These are phyloP conservation scores for Bipolaris victoriae DNA, from an alignment of 2,329 filamentous ascomycete genomes.

Conservation along the genomic window DNA sequence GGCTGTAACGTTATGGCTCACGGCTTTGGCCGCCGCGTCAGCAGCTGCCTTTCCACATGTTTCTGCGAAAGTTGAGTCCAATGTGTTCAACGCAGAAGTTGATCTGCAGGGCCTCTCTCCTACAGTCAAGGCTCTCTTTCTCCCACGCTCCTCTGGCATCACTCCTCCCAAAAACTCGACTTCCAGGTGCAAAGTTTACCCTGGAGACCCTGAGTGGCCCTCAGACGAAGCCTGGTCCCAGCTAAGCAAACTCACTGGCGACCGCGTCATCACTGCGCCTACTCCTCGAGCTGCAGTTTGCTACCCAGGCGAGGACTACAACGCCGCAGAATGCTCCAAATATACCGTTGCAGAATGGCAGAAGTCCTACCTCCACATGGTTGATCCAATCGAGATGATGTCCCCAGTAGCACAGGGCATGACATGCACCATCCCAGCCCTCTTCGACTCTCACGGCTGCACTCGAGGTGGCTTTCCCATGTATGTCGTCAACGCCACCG, in stretches of 20 bases:
- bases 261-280: slow-evolving; percentile 35
- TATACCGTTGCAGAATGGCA: slow-evolving; percentile 40
- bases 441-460: slow-evolving; percentile 46
- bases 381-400: slow-evolving; percentile 48
- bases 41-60: slow-evolving; percentile 30
- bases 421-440: slow-evolving; percentile 45
- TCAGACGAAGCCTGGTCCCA: slow-evolving; percentile 52
- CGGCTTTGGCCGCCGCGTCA: slow-evolving; percentile 31
- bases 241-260: slow-evolving; percentile 51
- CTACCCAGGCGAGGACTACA: slow-evolving; percentile 38
- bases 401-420: slow-evolving; percentile 47
- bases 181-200: slow-evolving; percentile 57
- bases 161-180: slow-evolving; percentile 20
- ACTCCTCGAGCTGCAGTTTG: slow-evolving; percentile 43
- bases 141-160: slow-evolving; percentile 14
- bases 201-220: slow-evolving; percentile 58
- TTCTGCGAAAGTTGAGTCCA: slow-evolving; percentile 5
- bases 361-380: slow-evolving; percentile 41
- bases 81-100: slow-evolving; percentile 23
- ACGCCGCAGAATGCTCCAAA: slow-evolving; percentile 37
- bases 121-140: slow-evolving; percentile 31
- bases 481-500: slow-evolving; percentile 47
- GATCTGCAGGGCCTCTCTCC: slow-evolving; percentile 29
- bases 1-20: slow-evolving; percentile 28
- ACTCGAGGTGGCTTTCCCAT: slow-evolving; percentile 45